These are phyloP conservation scores for Skeletonema menzelii DNA, from an alignment of 108 stramenopile genomes.

Conservation along the genomic window DNA sequence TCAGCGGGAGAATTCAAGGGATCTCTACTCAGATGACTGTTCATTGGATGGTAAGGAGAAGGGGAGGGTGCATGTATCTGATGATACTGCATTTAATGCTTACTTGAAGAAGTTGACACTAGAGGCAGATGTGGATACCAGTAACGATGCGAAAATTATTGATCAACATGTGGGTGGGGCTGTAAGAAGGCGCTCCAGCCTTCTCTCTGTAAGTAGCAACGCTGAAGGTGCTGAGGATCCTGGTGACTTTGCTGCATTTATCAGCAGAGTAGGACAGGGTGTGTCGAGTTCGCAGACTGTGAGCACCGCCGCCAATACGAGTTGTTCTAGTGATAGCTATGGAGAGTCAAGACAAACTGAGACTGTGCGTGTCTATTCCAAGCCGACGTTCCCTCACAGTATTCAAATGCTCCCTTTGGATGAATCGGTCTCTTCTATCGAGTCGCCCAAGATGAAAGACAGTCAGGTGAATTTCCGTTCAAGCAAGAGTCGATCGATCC, in stretches of 20 bases:
- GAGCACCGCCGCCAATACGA: not conserved
- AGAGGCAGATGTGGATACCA: not conserved
- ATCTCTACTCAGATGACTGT: not conserved
- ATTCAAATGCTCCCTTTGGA: not conserved
- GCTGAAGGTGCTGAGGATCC: not conserved
- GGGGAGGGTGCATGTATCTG: not conserved
- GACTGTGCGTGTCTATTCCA: not conserved
- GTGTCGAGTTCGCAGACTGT: not conserved
- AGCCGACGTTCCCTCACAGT: not conserved
- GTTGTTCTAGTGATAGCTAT: not conserved
- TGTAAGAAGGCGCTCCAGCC: not conserved
- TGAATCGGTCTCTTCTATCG: conserved; percentile 1
- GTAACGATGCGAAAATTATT: not conserved
- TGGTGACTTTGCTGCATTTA: not conserved
- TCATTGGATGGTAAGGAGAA: not conserved
- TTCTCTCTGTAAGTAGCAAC: not conserved
- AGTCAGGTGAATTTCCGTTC: not conserved
- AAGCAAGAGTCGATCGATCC: not conserved
- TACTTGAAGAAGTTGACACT: not conserved
- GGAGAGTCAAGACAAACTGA: not conserved
- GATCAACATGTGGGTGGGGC: not conserved
- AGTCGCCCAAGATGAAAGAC: not conserved
- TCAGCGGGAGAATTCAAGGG: not conserved
- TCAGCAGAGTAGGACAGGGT: not conserved
- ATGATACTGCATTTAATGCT: not conserved